phyloP scores from a whole-genome alignment of 306 rosid genomes.

The Dryas alaskensis region DNA sequence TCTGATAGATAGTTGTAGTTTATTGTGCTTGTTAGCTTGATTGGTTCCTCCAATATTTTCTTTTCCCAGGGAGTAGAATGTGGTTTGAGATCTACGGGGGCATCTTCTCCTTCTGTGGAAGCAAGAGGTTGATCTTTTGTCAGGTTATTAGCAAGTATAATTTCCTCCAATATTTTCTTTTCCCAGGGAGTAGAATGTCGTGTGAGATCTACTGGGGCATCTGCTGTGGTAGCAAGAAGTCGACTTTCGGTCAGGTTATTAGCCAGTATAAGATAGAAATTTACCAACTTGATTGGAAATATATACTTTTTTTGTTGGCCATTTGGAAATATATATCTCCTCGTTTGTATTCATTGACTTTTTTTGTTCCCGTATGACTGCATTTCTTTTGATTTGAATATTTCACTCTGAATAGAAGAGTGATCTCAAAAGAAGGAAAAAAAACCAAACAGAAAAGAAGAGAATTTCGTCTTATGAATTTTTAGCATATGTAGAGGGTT shows the following conservation, averaged over 20 bases:
- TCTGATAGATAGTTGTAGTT: not conserved
- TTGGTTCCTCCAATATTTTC: not conserved
- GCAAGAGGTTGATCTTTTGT: slow-evolving; percentile 9
- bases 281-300: slow-evolving; percentile 18
- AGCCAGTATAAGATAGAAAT: slow-evolving; percentile 6
- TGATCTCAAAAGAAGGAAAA: not conserved
- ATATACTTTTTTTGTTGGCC: not conserved
- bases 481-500: too few relatives aligned
- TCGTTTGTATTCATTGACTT: not conserved
- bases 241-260: slow-evolving; percentile 13
- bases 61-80: slow-evolving; percentile 34
- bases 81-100: not conserved
- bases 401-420: not conserved
- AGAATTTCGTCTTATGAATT: not conserved
- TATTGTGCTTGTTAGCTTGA: not conserved
- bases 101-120: slow-evolving; percentile 31
- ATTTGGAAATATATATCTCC: slow-evolving; percentile 9
- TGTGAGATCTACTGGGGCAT: not conserved
- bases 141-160: slow-evolving; percentile 17
- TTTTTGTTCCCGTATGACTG: not conserved
- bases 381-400: not conserved
- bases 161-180: not conserved
- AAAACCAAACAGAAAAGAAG: not conserved
- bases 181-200: slow-evolving; percentile 37
- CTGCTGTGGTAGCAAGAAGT: slow-evolving; percentile 33